Evolutionary conservation across 305 asterid species (phyloP), one percentile per base, ranked within the genome.

Genomic region (Fraxinus dipetala): DNA sequence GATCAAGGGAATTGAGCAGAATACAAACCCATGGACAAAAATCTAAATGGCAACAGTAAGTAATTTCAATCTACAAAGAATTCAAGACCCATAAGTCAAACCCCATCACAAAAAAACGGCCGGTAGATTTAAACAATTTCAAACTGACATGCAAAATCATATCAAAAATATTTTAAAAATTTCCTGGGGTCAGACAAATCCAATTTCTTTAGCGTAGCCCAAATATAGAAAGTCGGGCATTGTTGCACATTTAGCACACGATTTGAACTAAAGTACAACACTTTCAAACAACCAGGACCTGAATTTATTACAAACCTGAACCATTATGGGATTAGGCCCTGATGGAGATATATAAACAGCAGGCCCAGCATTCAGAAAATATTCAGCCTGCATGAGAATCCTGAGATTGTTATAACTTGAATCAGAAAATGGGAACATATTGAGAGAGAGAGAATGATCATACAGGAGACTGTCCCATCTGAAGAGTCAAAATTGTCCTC

Each of bases 261-360:
- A 78, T 63, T 26, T 22, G 54, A 35, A 78, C 35, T 24, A 8
- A 63, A 8, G 75, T 70, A 3, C 20, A 75, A 45, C 26, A 69
- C 56, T 80, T 77, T 78, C 16, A 34, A 84, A 80, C 34, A n/a
- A 82, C 22, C 6, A 34, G 31, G 72, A n/a, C 31, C 45, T 36
- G 45, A 72, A 56, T 61, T 75, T 22, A 11, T 24, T 63, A 86
- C 89, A 84, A 78, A 95, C 98, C 98, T 95, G 98, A 85, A 88
- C 98, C 98, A 95, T 95, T 65, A 95, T 91, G 9, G 98, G 98
- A 85, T 95, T 92, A 45, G 98, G 98, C 79, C 98, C 98, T 2
- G 93, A 86, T 18, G 98, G 92, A 82, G 98, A 92, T 48, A 95
- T 87, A 77, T 95, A 95, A 69, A 95, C 98, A 28, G 98, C 94